Evolutionary conservation across 2,329 filamentous ascomycete species (phyloP), one percentile per base, ranked within the genome.

Genomic region (Aspergillus proliferans): DNA sequence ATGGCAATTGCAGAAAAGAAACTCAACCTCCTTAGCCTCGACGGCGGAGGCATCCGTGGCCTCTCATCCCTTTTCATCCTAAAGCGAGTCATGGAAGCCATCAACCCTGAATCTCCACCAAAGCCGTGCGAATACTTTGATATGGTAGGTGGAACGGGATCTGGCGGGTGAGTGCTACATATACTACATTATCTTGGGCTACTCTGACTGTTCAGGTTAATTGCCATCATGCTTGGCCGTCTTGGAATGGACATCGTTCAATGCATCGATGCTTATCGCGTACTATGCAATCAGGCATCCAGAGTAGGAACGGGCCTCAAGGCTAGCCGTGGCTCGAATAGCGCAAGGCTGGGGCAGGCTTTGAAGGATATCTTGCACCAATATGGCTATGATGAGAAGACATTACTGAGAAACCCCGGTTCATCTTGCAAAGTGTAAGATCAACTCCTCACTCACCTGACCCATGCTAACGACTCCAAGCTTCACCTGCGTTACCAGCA

Each of bases 41-140:
- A 74, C 53, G 71, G 71, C 8, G 71, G 71, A 3, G 71, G 71
- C 3, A 62, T 74, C 0, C 62, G 70, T 4, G 70, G 69, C 0
- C 54, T 74, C 3, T 73, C 71, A 0, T 63, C 62, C 0, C 54
- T 73, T 0, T 54, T 63, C 10, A 69, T 74, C 24, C 54, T 74
- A 4, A 57, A 61, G 30, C 47, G 58, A 8, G 47, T 74, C 3
- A 68, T 74, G 63, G 45, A 58, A 24, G 53, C 57, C 1, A 57
- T 73, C 28, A 59, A 64, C 21, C 57, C 51, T 1, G 56, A 59
- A 2, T 46, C 54, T 7, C 51, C 52, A 3, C 58, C 65, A 0
- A 64, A 65, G 41, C 68, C 69, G 30, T 69, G 68, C 49, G 65
- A 71, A 6, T 58, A 62, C 42, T 71, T 71, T n/a, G n/a, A n/a